Base-by-base conservation (phyloP, 2,329 filamentous ascomycete species). In the Plectosphaerella cucumerina region DNA sequence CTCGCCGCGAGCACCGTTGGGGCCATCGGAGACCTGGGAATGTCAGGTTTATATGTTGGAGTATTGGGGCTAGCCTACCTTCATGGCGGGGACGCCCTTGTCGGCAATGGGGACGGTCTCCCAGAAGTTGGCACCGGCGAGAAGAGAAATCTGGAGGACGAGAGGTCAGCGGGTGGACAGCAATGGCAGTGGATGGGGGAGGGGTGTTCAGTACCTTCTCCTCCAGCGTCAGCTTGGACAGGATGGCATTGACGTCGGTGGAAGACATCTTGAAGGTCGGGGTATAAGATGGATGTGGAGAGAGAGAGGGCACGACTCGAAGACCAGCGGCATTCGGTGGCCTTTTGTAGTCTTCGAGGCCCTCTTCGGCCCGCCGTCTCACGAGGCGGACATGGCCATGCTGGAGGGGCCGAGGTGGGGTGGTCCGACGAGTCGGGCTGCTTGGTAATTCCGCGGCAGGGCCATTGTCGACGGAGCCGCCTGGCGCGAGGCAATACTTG, bases 1-100 rank as follows among this genome's bases (percentile, higher is more conserved):
- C 41, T 79, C 82, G 48, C 85, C 85, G 56, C 85, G 75, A 34
- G 86, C 79, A 17, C 58, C 58, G 47, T 59, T 59, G 50, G 56
- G 58, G 35, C 58, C 58, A 31, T 60, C 58, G 11, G 56, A 58
- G 15, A 53, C 48, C 26, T 56, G 14, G 2, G 4, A 2, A 8
- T 21, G 18, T 35, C 23, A 6, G 23, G 17, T 11, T 31, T 31
- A 8, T 31, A 8, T 11, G 4, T 6, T 12, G 23, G 20, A 17
- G 46, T 17, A 48, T 5, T 48, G 41, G 39, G 45, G n/a, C n/a
- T n/a, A 31, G 26, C 26, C 4, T 31, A 31, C 26, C 26, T 31
- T 55, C 43, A 48, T 18, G 15, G 35, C 14, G 14, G 34, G 34
- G 22, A 48, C 21, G 14, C 46, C 46, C 35, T 48, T 48, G 18